Evolutionary conservation across 1,284 basidiomycete genomes (phyloP), one percentile per base, ranked within the genome.

Genomic region (Cryptococcus jaspeensis): DNA sequence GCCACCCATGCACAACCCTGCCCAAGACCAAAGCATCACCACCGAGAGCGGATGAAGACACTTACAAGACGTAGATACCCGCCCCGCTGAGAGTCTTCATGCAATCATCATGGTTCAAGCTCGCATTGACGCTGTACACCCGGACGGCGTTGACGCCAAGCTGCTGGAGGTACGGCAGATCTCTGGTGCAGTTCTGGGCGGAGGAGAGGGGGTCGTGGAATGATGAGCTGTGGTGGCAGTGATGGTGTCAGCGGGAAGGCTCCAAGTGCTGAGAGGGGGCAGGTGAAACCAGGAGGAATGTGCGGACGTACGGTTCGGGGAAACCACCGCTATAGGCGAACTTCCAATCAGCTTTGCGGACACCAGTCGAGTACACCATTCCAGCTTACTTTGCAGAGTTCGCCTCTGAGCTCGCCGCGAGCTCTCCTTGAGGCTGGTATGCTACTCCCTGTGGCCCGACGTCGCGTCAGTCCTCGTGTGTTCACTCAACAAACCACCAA

Each of bases 1-100:
- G 18, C 18, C 43, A n/a, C 25, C 25, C 22, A 32, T 32, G 15
- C 22, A 18, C 43, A 23, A 18, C 7, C 15, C 43, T 9, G 4
- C 15, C 25, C 16, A 28, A 11, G 25, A 9, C 45, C n/a, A n/a
- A n/a, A 40, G 37, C 12, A 5, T 6, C 35, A 20, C 13, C 5
- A 16, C 16, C 5, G 28, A 51, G 22, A 32, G n/a, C 37, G 43
- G 13, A 42, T n/a, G 58, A 39, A 38, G 35, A 37, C 7, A 78
- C 86, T 68, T 62, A 92, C 87, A 95, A 87, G 52, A 89, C 84
- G 75, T 95, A 95, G 62, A 95, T 95, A 40, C 88, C 88, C 41
- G 90, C 90, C 40, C 80, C 78, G 67, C 85, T 86, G 57, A 96
- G 81, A 8, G 84, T 77, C 46, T 78, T 78, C 92, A 96, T 95